Evolutionary conservation across 2,329 filamentous ascomycete species (phyloP).

Genomic region (Ophiocordyceps sinensis): DNA sequence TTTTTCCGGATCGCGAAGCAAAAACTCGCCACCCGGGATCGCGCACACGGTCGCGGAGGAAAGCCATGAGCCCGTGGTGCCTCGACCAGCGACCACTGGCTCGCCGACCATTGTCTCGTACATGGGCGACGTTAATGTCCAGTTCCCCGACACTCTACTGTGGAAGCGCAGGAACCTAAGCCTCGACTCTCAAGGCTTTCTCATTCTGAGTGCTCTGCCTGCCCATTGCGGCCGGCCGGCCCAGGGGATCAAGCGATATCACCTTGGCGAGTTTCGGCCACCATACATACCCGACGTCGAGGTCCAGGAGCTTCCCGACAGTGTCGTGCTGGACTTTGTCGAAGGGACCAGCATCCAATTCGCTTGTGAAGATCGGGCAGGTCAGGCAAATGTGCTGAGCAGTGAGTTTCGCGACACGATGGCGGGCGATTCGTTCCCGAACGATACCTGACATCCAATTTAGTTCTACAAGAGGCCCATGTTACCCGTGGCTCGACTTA

Average conservation of each 20-base stretch:
- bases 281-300: constrained; percentile 83
- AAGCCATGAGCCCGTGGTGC: constrained; percentile 13
- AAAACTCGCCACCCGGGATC: constrained; percentile 27
- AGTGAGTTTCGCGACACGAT: constrained; percentile 24
- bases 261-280: constrained; percentile 67
- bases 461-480: constrained; percentile 23
- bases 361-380: constrained; percentile 46
- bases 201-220: constrained; percentile 56
- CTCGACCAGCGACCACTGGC: constrained; percentile 15
- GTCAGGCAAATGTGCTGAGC: constrained; percentile 39
- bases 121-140: constrained; percentile 86
- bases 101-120: constrained; percentile 41
- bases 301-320: constrained; percentile 83
- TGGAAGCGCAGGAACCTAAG: constrained; percentile 91
- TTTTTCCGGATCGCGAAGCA: constrained; percentile 31
- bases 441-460: background rate
- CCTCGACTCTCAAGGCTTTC: constrained; percentile 68
- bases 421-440: background rate
- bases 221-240: constrained; percentile 35
- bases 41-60: constrained; percentile 39
- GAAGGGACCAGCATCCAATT: constrained; percentile 48
- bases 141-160: constrained; percentile 88
- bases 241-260: constrained; percentile 56
- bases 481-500: constrained; percentile 16
- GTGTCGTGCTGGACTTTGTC: constrained; percentile 48